Base-by-base conservation (phyloP, 192 early-diverging fungal species). In the Podila verticillata region DNA sequence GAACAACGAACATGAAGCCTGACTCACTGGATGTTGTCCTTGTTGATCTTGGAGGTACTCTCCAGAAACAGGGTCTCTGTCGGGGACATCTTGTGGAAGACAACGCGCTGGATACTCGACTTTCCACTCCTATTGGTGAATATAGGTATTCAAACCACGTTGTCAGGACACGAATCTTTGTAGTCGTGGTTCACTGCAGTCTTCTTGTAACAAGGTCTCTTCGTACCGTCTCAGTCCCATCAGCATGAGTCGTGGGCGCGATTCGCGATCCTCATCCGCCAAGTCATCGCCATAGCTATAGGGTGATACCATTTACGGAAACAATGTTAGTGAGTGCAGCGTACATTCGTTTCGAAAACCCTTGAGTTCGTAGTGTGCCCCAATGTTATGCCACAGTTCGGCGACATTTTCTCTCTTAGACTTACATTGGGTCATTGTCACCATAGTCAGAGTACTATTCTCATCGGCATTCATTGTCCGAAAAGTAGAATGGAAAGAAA, bases 51-150 rank as follows among this genome's bases (percentile, higher is more conserved):
- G 57, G 84, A 90, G 2, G 94, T 96, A 66, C 87, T 91, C 83
- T 93, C 92, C n/a, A 94, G 82, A 74, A 91, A 96, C 26, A 96
- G 82, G 0, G 95, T 96, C 65, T 96, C 95, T 65, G 92, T 93
- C 4, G 95, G 92, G 19, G 92, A 87, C 90, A 96, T 93, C 63
- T 96, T 95, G 58, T 93, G 90, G 83, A 96, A 96, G 1, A 96
- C 95, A 8, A 95, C 94, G 34, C 87, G 85, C 65, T 93, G 89
- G 68, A 96, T 96, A 74, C 89, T 92, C 15, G 92, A 93, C 79
- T 96, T 96, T 32, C 95, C 95, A 72, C 92, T 91, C 78, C 92
- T 95, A 65, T 61, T 10, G 5, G 32, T 2, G 19, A n/a, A 26
- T 19, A 57, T n/a, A 28, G 8, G 61, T 22, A 15, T 44, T 44